Evolutionary conservation across 345 rosid genomes (phyloP).

Genomic region (Ricinus communis): DNA sequence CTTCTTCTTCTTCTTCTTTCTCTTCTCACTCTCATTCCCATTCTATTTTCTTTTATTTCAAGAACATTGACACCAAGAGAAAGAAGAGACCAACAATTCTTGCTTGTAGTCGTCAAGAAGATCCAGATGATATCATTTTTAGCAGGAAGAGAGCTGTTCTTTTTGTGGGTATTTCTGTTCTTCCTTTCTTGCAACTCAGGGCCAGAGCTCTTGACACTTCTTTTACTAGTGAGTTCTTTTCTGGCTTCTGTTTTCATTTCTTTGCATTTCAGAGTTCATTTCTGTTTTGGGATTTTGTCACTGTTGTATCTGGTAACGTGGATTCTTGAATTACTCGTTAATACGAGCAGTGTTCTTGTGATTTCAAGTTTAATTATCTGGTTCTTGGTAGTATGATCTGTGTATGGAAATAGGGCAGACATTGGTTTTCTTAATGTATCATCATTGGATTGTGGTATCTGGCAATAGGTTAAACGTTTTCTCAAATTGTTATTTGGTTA

Average conservation of each 20-base stretch:
- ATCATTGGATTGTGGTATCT: no score
- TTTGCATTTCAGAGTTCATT: not conserved
- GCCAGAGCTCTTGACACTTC: slow-evolving; percentile 44
- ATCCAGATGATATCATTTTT: slow-evolving; percentile 25
- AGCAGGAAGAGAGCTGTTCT: slow-evolving; percentile 52
- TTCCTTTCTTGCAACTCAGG: slow-evolving; percentile 57
- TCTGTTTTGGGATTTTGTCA: not conserved
- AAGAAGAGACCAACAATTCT: slow-evolving; percentile 30
- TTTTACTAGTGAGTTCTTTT: slow-evolving; percentile 33
- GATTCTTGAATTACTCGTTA: no score
- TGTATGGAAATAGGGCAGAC: no score
- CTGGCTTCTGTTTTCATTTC: not conserved
- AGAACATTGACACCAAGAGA: slow-evolving; percentile 40
- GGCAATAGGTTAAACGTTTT: no score
- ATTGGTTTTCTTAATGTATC: no score
- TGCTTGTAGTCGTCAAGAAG: slow-evolving; percentile 43
- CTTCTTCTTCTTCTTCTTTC: no score
- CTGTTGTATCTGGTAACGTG: no score
- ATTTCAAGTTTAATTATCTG: no score
- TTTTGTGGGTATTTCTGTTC: slow-evolving; percentile 64
- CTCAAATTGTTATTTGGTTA: no score
- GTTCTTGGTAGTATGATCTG: not conserved
- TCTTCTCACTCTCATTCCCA: slow-evolving; percentile 36
- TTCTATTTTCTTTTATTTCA: slow-evolving; percentile 25
- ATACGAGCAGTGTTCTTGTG: no score